Conservation (phyloP, 2,329 filamentous ascomycete species). For the Trichoderma sp. region DNA sequence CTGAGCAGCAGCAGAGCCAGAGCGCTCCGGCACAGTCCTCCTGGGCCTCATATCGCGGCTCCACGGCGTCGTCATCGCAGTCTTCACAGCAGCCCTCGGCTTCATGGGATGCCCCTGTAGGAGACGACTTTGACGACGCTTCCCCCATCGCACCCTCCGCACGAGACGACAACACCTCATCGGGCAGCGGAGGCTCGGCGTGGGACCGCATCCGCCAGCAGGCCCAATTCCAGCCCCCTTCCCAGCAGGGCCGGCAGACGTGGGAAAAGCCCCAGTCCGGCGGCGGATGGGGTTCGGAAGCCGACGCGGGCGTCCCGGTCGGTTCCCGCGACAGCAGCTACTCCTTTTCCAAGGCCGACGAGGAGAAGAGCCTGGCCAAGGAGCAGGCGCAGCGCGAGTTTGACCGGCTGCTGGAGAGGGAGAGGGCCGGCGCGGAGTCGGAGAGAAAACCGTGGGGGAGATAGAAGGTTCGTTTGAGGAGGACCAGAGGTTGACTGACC, state of each 20-base stretch:
- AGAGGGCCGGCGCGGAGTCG: constrained; percentile 42
- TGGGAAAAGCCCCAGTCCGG: constrained; percentile 31
- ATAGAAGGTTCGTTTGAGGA: constrained; percentile 6
- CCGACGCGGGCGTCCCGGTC: constrained; percentile 34
- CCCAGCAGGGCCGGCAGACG: constrained; percentile 31
- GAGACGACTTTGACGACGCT: constrained; percentile 45
- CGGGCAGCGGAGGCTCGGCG: constrained; percentile 39
- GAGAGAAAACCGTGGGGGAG: constrained; percentile 35
- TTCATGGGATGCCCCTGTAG: constrained; percentile 35
- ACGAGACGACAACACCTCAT: constrained; percentile 28
- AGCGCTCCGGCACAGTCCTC: constrained; percentile 25
- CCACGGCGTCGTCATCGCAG: constrained; percentile 21
- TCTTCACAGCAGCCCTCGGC: constrained; percentile 18
- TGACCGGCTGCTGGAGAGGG: constrained; percentile 52
- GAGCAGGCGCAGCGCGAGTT: constrained; percentile 55
- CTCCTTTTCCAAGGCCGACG: constrained; percentile 43
- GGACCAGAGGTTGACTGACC: too few species aligned
- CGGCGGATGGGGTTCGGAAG: constrained; percentile 32
- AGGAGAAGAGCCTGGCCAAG: constrained; percentile 45
- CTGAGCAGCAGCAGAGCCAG: constrained; percentile 15
- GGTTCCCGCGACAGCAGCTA: constrained; percentile 37
- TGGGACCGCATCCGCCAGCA: constrained; percentile 52
- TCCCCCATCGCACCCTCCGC: constrained; percentile 47
- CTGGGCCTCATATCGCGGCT: constrained; percentile 28
- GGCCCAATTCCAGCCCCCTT: constrained; percentile 36